Conservation (phyloP, 768 basidiomycete species). For the Macrolepiota albuminosa region DNA sequence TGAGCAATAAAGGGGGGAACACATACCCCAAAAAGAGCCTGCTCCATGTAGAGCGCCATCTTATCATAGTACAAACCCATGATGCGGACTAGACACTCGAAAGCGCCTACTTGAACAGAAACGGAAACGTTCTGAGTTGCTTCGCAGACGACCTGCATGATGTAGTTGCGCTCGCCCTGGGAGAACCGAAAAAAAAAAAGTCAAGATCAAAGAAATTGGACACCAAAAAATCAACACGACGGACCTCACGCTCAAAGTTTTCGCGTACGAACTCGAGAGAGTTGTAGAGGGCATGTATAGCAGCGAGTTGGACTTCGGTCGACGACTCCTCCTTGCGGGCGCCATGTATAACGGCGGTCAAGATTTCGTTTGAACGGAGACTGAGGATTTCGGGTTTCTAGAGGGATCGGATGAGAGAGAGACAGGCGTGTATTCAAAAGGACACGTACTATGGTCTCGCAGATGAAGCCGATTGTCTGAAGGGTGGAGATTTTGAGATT, state of each 20-base stretch:
- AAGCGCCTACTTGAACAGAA: conserved; percentile 90
- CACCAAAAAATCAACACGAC: conserved; percentile 19
- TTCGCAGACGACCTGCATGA: conserved; percentile 99
- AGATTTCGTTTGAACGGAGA: conserved; percentile 90
- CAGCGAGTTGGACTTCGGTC: conserved; percentile 86
- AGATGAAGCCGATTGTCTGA: conserved; percentile 95
- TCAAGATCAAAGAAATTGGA: conserved; percentile 8
- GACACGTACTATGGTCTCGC: conserved; percentile 86
- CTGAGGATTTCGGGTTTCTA: conserved; percentile 93
- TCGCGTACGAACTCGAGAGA: conserved; percentile 96
- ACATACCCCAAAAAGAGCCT: conserved; percentile 93
- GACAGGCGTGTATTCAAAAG: neutral
- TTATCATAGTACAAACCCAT: conserved; percentile 99
- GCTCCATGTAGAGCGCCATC: conserved; percentile 99
- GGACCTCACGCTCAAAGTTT: conserved; percentile 95
- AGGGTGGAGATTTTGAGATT: conserved; percentile 83
- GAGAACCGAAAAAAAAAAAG: neutral
- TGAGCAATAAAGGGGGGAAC: conserved; percentile 6
- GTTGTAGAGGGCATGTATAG: conserved; percentile 89
- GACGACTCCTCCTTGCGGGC: conserved; percentile 95
- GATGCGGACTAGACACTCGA: conserved; percentile 92
- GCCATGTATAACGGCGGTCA: conserved; percentile 97
- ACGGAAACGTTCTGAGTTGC: conserved; percentile 84
- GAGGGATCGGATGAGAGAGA: conserved; percentile 12
- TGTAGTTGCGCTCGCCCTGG: conserved; percentile 98